These are phyloP conservation scores for Mrakia frigida DNA, from an alignment of 768 basidiomycete genomes.

Conservation along the genomic window DNA sequence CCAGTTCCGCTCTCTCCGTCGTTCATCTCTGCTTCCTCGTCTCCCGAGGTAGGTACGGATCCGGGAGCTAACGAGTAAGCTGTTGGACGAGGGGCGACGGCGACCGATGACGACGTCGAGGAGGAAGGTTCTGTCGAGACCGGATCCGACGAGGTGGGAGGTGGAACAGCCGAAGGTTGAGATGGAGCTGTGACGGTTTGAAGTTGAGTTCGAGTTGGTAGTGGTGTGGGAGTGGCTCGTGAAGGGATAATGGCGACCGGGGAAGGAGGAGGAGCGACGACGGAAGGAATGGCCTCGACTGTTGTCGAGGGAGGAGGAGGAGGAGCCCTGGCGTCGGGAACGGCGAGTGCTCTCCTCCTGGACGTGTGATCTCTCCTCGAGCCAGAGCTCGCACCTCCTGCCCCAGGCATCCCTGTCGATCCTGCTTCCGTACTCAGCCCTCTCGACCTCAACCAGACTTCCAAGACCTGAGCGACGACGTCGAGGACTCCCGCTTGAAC, in stretches of 20 bases:
- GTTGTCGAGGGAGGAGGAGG: not conserved
- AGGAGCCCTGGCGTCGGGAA: conserved; percentile 36
- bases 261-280: conserved; percentile 4
- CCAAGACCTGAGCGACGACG: conserved; percentile 86
- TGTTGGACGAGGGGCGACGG: not conserved
- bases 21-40: conserved; percentile 36
- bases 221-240: not conserved
- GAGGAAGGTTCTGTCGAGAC: conserved; percentile 4
- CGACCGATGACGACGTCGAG: not conserved
- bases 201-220: not conserved
- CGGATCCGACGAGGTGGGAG: not conserved
- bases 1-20: conserved; percentile 22
- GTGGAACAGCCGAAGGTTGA: not conserved
- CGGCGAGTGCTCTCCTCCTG: conserved; percentile 18
- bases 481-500: conserved; percentile 92
- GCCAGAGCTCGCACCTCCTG: conserved; percentile 52
- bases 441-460: conserved; percentile 83
- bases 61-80: not conserved
- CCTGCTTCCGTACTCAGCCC: conserved; percentile 82
- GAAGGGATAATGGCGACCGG: not conserved
- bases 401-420: conserved; percentile 66
- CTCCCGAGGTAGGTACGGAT: conserved; percentile 27
- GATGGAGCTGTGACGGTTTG: not conserved
- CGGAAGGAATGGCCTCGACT: not conserved
- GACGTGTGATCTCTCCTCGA: not conserved